phyloP scores from a whole-genome alignment of 306 rosid species.

The Fragaria ananassa region DNA sequence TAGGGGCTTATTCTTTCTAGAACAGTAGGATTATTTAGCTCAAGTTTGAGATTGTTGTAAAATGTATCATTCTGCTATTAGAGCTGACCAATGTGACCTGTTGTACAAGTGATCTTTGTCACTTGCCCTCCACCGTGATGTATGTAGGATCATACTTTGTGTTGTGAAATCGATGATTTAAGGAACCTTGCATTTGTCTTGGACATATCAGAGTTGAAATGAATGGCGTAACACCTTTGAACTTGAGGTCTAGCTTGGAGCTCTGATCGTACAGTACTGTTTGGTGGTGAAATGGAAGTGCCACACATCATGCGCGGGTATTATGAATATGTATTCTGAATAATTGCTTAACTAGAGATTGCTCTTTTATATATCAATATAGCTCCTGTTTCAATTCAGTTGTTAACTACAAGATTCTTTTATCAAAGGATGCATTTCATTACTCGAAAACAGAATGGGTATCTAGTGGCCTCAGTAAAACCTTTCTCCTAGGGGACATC shows the following conservation, averaged over 20 bases:
- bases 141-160: neutral
- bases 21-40: constrained; percentile 5
- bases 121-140: neutral
- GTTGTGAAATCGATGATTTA: neutral
- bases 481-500: too few species aligned
- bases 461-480: too few species aligned
- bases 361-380: neutral
- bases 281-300: neutral
- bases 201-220: neutral
- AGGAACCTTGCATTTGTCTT: neutral
- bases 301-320: neutral
- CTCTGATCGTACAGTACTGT: neutral
- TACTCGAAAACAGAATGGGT: too few species aligned
- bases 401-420: too few species aligned
- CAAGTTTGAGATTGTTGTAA: constrained; percentile 13
- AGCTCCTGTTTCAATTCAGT: neutral
- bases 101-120: neutral
- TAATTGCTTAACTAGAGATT: neutral
- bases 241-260: neutral
- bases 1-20: constrained; percentile 4
- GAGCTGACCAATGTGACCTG: neutral
- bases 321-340: neutral
- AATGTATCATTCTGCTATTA: constrained; percentile 2
- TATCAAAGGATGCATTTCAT: too few species aligned
- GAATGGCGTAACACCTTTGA: neutral